Base-by-base conservation (phyloP, 306 rosid genomes). In the Begonia fuchsioides region DNA sequence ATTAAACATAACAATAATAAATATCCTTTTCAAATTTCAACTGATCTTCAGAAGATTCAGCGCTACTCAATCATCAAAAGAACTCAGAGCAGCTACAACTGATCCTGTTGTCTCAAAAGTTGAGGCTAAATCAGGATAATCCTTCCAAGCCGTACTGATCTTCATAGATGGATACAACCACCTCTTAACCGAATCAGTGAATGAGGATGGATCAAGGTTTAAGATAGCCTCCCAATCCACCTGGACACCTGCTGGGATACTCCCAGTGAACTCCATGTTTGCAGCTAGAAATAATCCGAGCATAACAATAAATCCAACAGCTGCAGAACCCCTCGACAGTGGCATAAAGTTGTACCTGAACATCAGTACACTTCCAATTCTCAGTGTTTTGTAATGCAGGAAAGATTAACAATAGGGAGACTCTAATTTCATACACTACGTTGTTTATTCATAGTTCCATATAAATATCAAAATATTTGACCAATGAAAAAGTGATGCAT, bases 331-430 rank as follows among this genome's bases (percentile, higher is more conserved):
- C 68, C 95, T 85, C 19, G 95, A 81, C 44, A 90, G 85, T 13
- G 98, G 98, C 98, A 85, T 90, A 52, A 90, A 90, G 62, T 90
- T 81, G 77, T 85, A 85, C 98, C 98, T 90, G 76, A 66, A 67
- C 53, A 54, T 43, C 45, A 39, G 50, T 32, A 39, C 14, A 3
- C 44, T 17, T 49, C 58, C 60, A 65, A 39, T 44, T 46, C 65
- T 51, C 57, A 59, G 50, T 44, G 26, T 41, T 8, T 10, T 41
- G 12, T 41, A 10, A 41, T 41, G n/a, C 45, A 41, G 1, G 14
- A 41, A 26, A 26, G 35, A 26, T 26, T 26, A 26, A 26, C 8
- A 26, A 26, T 26, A 26, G 35, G 7, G 3, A 26, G 35, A 5
- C 35, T 0, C 35, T 26, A 26, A 26, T 26, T 26, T 26, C 1